Base-by-base conservation (phyloP, 495 filamentous ascomycete genomes). In the Gamarada debralockiae region DNA sequence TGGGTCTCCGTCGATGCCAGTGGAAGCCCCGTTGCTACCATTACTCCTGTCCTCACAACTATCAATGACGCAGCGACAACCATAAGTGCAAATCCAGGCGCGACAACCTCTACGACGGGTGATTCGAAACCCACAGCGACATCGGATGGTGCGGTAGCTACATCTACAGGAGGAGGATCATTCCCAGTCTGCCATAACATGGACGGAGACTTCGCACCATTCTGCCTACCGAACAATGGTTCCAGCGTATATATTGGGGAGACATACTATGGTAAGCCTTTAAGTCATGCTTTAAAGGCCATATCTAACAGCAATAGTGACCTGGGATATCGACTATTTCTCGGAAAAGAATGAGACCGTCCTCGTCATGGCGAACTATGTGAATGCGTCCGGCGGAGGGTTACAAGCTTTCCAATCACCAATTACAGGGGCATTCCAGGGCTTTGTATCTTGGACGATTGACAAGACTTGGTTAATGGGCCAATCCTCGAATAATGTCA, bases 1-100 rank as follows among this genome's bases (percentile, higher is more conserved):
- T 58, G 50, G 56, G 50, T 58, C n/a, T 45, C 56, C 12, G 45
- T 58, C 33, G 50, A 58, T 45, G 45, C 56, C 2, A 58, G 38
- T 25, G 56, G 50, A 12, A 33, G 14, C 6, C 37, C 56, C 1
- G 48, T 56, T 3, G 36, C 56, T 4, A 58, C 56, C 13, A 47
- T 58, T 17, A 54, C 43, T 5, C 56, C 56, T 3, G 45, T 50
- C 36, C 29, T 58, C 45, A 54, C 50, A 10, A 58, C 50, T 24
- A 34, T 50, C n/a, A 41, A 40, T 45, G 51, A 50, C 22, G 33
- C 31, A 50, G 44, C 51, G 8, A 58, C 51, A 3, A 58, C 45
- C 15, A 54, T 58, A 14, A 50, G 39, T 36, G 44, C 56, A 8
- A 50, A 38, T n/a, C 50, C 50, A 27, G 49, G 49, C 8, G 43